Conservation (phyloP, 805 yeast species). For the Ogataea zsoltii region DNA sequence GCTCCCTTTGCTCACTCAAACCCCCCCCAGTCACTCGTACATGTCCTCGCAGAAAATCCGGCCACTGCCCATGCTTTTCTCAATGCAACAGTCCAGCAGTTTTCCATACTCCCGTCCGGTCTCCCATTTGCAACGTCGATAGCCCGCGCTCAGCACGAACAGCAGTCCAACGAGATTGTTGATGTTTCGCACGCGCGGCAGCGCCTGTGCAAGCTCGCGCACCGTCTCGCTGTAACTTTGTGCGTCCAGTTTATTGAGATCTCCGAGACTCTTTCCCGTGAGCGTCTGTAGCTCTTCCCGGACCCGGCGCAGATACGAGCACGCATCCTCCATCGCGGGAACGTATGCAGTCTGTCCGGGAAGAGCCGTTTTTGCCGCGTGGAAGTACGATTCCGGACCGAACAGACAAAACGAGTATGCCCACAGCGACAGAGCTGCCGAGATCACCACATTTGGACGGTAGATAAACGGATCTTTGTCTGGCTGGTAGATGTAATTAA, state of each 20-base stretch:
- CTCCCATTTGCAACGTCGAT: conserved; percentile 49
- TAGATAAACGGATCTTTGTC: conserved; percentile 32
- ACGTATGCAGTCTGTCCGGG: too few species aligned
- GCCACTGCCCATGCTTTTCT: conserved; percentile 52
- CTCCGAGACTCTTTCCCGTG: conserved; percentile 18
- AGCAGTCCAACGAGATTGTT: conserved; percentile 56
- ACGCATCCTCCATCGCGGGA: conserved; percentile 48
- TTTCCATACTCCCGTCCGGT: conserved; percentile 54
- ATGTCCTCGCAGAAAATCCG: conserved; percentile 48
- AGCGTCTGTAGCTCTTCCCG: conserved; percentile 35
- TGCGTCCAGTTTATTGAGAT: conserved; percentile 3
- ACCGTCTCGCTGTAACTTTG: conserved; percentile 26
- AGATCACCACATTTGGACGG: conserved; percentile 40
- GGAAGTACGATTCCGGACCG: conserved; percentile 47
- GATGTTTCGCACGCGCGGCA: conserved; percentile 39
- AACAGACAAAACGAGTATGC: conserved; percentile 44
- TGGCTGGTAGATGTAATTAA: conserved; percentile 36
- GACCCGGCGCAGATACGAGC: conserved; percentile 48
- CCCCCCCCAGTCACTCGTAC: too few species aligned
- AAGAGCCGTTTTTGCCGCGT: conserved; percentile 4
- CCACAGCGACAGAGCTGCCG: conserved; percentile 45
- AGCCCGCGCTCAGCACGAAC: conserved; percentile 38
- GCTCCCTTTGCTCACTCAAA: too few species aligned
- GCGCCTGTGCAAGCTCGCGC: conserved; percentile 35
- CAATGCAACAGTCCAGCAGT: conserved; percentile 50